A percentile compares a stretch with the other conserved stretches of the same genome.
Conservation (phyloP, 805 yeast species). For the Nakazawaea wyomingensis region DNA sequence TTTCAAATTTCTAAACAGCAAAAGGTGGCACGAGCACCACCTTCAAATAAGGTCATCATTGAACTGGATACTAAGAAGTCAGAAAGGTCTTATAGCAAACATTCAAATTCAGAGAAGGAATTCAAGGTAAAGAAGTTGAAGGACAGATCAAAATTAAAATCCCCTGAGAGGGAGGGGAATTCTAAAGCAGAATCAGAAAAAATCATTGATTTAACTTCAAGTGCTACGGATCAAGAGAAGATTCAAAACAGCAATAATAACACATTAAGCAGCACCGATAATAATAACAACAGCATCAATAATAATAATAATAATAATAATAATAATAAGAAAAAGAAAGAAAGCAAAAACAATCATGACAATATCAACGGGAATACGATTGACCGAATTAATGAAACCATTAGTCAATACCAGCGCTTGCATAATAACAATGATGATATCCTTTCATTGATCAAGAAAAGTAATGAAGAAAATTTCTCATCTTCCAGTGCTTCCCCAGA, state of each 20-base stretch:
- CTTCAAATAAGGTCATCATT: no score
- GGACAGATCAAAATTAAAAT: background rate
- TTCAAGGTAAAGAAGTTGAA: background rate
- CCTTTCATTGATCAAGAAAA: conserved; percentile 4
- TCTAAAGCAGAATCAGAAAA: no score
- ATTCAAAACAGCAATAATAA: no score
- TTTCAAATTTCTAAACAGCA: no score
- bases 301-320: no score
- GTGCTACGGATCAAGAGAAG: no score
- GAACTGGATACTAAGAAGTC: conserved; percentile 20
- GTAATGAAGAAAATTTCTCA: background rate
- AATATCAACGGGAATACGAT: background rate
- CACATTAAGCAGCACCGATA: no score
- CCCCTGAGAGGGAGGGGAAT: background rate
- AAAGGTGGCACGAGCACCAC: no score
- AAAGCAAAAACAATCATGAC: no score
- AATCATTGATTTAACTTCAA: no score
- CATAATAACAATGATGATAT: conserved; percentile 5
- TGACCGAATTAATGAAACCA: conserved; percentile 6
- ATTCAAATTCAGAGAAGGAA: background rate
- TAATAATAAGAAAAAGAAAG: no score
- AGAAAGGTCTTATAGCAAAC: conserved; percentile 8
- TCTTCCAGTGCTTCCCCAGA: background rate
- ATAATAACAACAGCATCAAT: no score
- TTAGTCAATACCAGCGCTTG: background rate